A percentile compares a stretch with the other conserved stretches of the same genome.
These are phyloP conservation scores for Euptelea pleiosperma DNA, from an alignment of 164 flowering plant species.

Conservation along the genomic window DNA sequence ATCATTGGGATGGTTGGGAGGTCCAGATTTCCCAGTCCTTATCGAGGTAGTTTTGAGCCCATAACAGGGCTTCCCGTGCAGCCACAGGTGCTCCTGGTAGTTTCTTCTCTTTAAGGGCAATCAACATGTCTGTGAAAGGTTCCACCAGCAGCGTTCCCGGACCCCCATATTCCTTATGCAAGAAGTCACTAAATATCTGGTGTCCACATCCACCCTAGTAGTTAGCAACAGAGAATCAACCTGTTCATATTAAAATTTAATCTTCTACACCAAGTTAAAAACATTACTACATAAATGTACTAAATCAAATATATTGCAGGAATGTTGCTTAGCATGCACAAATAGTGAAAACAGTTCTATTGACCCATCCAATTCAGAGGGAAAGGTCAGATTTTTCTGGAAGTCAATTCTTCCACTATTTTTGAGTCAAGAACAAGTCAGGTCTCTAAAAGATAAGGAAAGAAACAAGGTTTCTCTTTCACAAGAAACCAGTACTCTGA, in stretches of 20 bases:
- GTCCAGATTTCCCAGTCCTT: slow-evolving; percentile 69
- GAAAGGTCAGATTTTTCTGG: too few species aligned
- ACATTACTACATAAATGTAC: background rate
- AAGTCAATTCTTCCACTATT: background rate
- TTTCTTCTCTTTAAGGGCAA: slow-evolving; percentile 60
- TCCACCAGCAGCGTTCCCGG: slow-evolving; percentile 82
- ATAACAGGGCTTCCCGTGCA: slow-evolving; percentile 62
- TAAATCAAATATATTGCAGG: background rate
- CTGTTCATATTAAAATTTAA: background rate
- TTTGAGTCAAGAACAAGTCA: too few species aligned
- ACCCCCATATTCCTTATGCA: slow-evolving; percentile 62
- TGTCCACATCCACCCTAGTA: background rate
- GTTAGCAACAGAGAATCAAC: background rate
- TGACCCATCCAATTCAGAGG: too few species aligned
- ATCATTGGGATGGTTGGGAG: slow-evolving; percentile 23
- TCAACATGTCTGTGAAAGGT: slow-evolving; percentile 76
- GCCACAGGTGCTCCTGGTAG: slow-evolving; percentile 69
- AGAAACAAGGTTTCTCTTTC: too few species aligned
- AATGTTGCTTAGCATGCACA: background rate
- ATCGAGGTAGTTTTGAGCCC: slow-evolving; percentile 81
- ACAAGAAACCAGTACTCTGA: background rate
- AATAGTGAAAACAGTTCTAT: too few species aligned
- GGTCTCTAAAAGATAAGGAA: too few species aligned
- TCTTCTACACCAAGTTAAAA: background rate
- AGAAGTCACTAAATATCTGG: slow-evolving; percentile 63